Percentiles rank a stretch among this genome's conserved stretches.
Conservation (phyloP, 176 grass and related monocot species). For the Avena eriantha region DNA sequence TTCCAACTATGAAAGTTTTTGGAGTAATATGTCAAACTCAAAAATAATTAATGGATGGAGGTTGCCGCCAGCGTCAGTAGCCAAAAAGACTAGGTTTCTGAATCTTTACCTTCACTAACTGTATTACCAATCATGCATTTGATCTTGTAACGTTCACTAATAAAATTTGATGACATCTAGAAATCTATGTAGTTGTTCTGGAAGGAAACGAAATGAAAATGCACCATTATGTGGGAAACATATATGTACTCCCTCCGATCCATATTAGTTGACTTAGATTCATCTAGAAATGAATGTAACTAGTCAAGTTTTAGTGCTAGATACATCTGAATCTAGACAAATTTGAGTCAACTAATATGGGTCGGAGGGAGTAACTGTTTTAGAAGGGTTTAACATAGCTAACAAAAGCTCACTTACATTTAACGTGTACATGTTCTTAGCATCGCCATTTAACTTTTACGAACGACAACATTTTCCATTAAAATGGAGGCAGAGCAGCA, state of each 20-base stretch:
- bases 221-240: slow-evolving; percentile 21
- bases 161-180: background rate
- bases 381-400: background rate
- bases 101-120: background rate
- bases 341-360: no score
- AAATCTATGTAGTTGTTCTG: background rate
- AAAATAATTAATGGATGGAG: background rate
- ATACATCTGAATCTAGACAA: no score
- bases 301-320: no score
- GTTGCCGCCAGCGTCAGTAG: slow-evolving; percentile 15
- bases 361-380: background rate
- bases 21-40: background rate
- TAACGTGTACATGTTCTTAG: slow-evolving; percentile 6
- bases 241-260: no score
- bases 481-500: slow-evolving; percentile 5
- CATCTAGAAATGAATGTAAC: no score
- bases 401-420: slow-evolving; percentile 7
- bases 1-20: background rate
- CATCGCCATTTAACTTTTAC: background rate
- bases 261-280: no score
- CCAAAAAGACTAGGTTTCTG: slow-evolving; percentile 10
- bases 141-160: slow-evolving; percentile 1
- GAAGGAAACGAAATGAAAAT: slow-evolving; percentile 1
- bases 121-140: slow-evolving; percentile 21
- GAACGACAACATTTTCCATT: background rate